Evolutionary conservation across 2,329 filamentous ascomycete genomes (phyloP), one percentile per base, ranked within the genome.

Genomic region (Pyricularia pennisetigena): DNA sequence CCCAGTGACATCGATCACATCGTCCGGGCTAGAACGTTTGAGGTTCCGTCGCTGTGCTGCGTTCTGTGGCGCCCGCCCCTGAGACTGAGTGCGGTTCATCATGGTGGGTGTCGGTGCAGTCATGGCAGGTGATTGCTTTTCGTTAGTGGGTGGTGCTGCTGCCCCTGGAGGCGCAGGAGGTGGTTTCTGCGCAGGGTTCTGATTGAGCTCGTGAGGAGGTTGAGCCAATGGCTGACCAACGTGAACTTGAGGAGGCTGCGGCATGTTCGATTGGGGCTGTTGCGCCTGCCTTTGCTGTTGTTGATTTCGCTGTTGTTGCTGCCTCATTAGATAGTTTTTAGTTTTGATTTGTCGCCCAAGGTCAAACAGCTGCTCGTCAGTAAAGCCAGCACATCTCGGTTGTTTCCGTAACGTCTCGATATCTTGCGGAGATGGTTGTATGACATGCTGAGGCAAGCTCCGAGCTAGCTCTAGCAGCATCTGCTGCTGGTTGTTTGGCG

Each of bases 11-110:
- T 81, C 80, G n/a, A 70, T 70, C 10, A 70, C 71, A 64, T 85
- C 83, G 28, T 86, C 84, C 3, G 78, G 75, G 67, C 77, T 83
- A 4, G 83, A 77, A 0, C 85, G 82, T 76, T 87, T 86, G 62
- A 85, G 77, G 65, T 77, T 82, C 74, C 83, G 85, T 29, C 76
- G 74, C 9, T 75, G 75, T 5, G 78, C 70, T 1, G 78, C 78
- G 4, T 87, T 86, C 63, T 62, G 59, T 7, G 84, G 77, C 63
- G 77, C 82, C 73, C 83, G 85, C 28, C 76, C 73, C 9, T 75
- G 75, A 4, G 78, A 70, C 1, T 26, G 64, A 28, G 64, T 49
- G 23, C 64, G 28, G 23, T 54, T 65, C 26, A 49, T 20, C 64
- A 24, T 16, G n/a, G 64, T 65, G 14, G 64, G 23, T 4, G 32